Evolutionary conservation across 2,329 filamentous ascomycete species (phyloP), one percentile per base, ranked within the genome.

Genomic region (Harringtonia aguacate): DNA sequence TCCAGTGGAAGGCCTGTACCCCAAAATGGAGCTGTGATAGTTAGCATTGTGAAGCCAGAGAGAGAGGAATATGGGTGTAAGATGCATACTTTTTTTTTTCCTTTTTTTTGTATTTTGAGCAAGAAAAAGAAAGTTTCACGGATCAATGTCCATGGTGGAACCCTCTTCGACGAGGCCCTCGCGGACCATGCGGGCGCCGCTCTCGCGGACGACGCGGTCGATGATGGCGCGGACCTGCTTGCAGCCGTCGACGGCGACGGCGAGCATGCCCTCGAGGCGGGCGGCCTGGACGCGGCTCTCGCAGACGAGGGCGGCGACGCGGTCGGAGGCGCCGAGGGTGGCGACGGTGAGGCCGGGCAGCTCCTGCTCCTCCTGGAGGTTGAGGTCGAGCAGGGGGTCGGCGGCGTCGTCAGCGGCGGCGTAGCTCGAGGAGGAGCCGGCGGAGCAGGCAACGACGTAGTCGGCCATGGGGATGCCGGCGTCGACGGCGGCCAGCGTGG

Each of bases 381-480:
- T 94, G 27, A 94, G 64, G 61, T 94, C 86, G 44, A 94, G 69
- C 46, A 94, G 62, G 3, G 86, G 86, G 55, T 94, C 86, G 12
- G 84, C 83, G 4, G 59, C 61, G 47, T 85, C 83, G 6, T 84
- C 81, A 45, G 76, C 77, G 2, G 71, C 69, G 0, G 75, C 69
- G 52, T 83, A 76, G 0, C 78, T 75, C 0, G 80, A 80, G 0
- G 84, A 86, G 14, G 82, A 85, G 4, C 89, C 92, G 0, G 87
- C 85, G 1, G 89, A 95, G 64, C 86, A 94, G 7, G 89, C 87
- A 20, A 81, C 80, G 3, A 97, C 76, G 59, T 95, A 94, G 58
- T 94, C 87, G 3, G 81, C 79, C 89, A 97, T 95, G 21, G 92
- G 92, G 18, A 98, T 83, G 42, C 92, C 92, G 1, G 92, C 92